Evolutionary conservation across 371 early-diverging fungal species (phyloP), one percentile per base, ranked within the genome.

Genomic region (Mucor circinelloides): DNA sequence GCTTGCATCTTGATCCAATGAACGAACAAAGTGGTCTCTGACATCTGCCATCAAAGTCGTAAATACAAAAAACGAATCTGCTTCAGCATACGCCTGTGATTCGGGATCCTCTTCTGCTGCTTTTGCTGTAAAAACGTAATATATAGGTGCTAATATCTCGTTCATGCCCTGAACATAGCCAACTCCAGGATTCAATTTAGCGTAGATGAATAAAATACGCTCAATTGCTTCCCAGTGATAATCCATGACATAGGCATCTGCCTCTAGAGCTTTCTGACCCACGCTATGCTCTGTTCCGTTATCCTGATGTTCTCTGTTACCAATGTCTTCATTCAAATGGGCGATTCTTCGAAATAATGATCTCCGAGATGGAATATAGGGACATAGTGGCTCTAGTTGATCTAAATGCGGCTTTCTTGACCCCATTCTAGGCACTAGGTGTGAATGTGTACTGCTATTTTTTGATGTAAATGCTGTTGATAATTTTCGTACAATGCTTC

Each of bases 91-190:
- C 0, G 90, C 91, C 82, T 82, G 82, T 1, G 75, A 64, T 58
- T 81, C 85, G 2, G 70, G 62, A 64, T 92, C 90, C 21, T 91
- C 87, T 3, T 72, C 73, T 15, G 64, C 55, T 2, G 63, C 21
- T 28, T 68, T 69, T 0, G 71, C 71, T 25, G 93, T 91, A 68
- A 92, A 80, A 0, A 94, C 89, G 54, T 92, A 94, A 71, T 94
- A 95, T 25, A 95, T 85, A 0, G 96, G 94, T 6, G 89, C 94
- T 19, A 95, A 69, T 32, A 95, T 73, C 69, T 95, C 93, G 70
- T 94, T 95, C 96, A 95, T 95, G 46, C 96, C 94, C 73, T 95
- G 96, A 13, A 94, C 91, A 72, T 95, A 95, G 0, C 94, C 92
- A 6, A 93, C 89, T 7, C 96, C 95, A 2, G 91, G 91, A 68